Conservation (phyloP, 495 filamentous ascomycete genomes). For the Rostrohypoxylon terebratum region DNA sequence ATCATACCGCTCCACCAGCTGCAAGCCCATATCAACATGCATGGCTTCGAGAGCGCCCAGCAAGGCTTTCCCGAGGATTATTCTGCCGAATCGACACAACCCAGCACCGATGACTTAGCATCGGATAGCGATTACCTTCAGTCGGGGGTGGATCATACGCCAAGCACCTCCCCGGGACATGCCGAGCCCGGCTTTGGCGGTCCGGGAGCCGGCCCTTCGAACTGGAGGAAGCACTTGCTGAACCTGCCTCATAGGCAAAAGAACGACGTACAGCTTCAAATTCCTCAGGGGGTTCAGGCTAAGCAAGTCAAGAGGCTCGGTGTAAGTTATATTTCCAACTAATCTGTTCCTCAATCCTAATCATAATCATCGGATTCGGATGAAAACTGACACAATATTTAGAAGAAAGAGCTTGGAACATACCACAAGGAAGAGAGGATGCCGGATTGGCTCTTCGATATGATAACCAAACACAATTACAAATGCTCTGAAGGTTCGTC, state of each 20-base stretch:
- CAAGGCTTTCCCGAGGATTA: conserved; percentile 51
- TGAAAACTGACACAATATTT: conserved; percentile 22
- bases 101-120: conserved; percentile 23
- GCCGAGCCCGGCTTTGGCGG: neutral
- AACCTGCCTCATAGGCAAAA: conserved; percentile 31
- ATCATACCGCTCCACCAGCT: conserved; percentile 69
- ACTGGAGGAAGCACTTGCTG: conserved; percentile 40
- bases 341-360: neutral
- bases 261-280: neutral
- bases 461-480: conserved; percentile 74
- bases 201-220: neutral
- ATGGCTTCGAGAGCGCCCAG: conserved; percentile 70
- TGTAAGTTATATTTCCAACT: conserved; percentile 33
- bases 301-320: conserved; percentile 47
- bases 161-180: neutral
- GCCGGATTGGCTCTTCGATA: conserved; percentile 79
- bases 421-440: conserved; percentile 89
- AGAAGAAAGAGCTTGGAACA: conserved; percentile 78
- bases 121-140: conserved; percentile 19
- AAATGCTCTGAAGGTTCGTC: conserved; percentile 67
- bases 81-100: conserved; percentile 28
- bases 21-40: conserved; percentile 79
- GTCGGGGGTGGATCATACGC: neutral
- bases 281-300: neutral
- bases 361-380: too few relatives aligned